A percentile compares a stretch with the other conserved stretches of the same genome.
Conservation (phyloP, 495 filamentous ascomycete genomes). For the Podospora didyma region DNA sequence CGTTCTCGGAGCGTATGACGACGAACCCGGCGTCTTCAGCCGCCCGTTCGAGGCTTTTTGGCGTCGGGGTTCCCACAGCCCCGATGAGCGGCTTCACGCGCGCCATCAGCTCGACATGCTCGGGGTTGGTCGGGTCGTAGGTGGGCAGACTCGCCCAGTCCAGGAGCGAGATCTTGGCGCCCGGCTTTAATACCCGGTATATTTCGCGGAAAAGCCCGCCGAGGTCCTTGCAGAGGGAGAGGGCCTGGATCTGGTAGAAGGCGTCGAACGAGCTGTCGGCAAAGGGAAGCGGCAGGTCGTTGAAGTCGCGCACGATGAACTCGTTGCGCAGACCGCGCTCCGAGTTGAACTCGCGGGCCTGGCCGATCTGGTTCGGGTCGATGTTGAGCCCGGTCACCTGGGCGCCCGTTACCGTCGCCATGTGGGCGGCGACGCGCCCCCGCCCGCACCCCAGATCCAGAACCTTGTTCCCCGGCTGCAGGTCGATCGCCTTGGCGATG, state of each 20-base stretch:
- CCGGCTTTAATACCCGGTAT: constrained; percentile 54
- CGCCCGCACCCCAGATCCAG: constrained; percentile 60
- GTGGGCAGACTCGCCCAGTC: constrained; percentile 58
- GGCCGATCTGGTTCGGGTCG: constrained; percentile 57
- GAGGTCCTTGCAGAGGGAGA: constrained; percentile 57
- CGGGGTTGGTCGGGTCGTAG: constrained; percentile 50
- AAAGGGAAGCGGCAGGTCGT: constrained; percentile 55
- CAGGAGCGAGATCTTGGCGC: constrained; percentile 51
- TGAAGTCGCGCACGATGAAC: constrained; percentile 57
- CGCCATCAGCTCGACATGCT: constrained; percentile 55
- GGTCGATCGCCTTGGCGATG: constrained; percentile 49
- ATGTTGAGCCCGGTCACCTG: constrained; percentile 59
- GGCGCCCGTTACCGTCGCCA: constrained; percentile 50
- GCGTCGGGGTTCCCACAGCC: constrained; percentile 60
- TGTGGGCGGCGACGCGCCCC: constrained; percentile 59
- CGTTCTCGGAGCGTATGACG: constrained; percentile 52
- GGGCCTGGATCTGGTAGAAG: constrained; percentile 63
- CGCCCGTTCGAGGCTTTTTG: constrained; percentile 47
- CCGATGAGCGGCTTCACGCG: constrained; percentile 61
- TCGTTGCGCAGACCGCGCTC: constrained; percentile 46
- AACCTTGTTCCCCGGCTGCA: constrained; percentile 48
- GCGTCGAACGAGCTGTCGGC: constrained; percentile 53
- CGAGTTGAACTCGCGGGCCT: constrained; percentile 50
- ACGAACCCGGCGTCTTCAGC: constrained; percentile 51
- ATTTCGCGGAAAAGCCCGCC: constrained; percentile 50